phyloP scores from a whole-genome alignment of 2,329 filamentous ascomycete genomes.

The Trichoderma guizhouense region DNA sequence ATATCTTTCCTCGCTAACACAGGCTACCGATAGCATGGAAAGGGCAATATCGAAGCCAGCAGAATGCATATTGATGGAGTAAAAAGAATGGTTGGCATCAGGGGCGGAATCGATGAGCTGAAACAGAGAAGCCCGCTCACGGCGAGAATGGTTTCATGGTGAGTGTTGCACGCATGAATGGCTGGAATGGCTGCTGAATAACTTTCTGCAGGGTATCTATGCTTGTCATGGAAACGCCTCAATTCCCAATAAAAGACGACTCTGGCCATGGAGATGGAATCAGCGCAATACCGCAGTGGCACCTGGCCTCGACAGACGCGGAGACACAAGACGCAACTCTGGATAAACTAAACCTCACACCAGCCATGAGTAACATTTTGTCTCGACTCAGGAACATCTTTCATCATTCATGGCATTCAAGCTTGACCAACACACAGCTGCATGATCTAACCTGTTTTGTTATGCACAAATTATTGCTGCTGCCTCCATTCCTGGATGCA shows the following conservation, averaged over 20 bases:
- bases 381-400: background rate
- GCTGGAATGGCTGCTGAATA: background rate
- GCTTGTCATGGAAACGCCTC: constrained; percentile 7
- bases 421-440: background rate
- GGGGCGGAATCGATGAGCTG: background rate
- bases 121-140: constrained; percentile 3
- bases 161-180: background rate
- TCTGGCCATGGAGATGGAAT: background rate
- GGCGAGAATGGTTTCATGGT: constrained; percentile 12
- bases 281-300: constrained; percentile 2
- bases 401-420: background rate
- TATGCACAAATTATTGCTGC: background rate
- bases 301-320: background rate
- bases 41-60: constrained; percentile 6
- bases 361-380: background rate
- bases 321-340: background rate
- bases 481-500: background rate
- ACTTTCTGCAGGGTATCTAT: background rate
- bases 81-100: background rate
- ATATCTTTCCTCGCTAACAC: background rate
- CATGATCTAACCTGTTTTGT: constrained; percentile 9
- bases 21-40: background rate
- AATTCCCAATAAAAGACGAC: background rate
- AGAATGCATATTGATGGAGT: constrained; percentile 10
- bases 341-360: background rate